Conservation (phyloP, 805 yeast genomes). For the Candida berthetii region DNA sequence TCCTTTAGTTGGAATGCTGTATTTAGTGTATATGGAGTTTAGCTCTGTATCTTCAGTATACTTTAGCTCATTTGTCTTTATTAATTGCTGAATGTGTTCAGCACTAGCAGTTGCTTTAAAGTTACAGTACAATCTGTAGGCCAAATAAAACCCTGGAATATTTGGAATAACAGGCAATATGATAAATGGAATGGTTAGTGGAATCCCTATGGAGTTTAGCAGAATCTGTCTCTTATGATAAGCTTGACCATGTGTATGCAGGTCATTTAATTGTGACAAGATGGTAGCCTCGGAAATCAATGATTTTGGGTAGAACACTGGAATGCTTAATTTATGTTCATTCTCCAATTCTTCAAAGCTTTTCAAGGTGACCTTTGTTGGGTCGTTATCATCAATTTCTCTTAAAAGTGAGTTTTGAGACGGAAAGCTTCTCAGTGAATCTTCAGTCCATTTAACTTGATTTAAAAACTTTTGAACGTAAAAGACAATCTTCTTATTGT, state of each 20-base stretch:
- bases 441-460: conserved; percentile 75
- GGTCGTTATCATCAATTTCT: conserved; percentile 9
- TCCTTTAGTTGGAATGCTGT: conserved; percentile 8
- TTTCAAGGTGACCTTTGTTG: conserved; percentile 13
- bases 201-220: conserved; percentile 53
- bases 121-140: conserved; percentile 81
- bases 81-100: conserved; percentile 52
- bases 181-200: conserved; percentile 75
- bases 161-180: conserved; percentile 85
- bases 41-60: conserved; percentile 25
- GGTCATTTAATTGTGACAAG: conserved; percentile 30
- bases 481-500: conserved; percentile 55
- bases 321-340: conserved; percentile 25
- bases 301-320: conserved; percentile 44
- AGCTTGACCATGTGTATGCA: conserved; percentile 37
- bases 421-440: conserved; percentile 71
- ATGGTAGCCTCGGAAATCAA: conserved; percentile 25
- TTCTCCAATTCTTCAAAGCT: conserved; percentile 14
- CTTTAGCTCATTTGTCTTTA: conserved; percentile 35
- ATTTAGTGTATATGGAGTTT: conserved; percentile 18
- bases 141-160: conserved; percentile 82
- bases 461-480: conserved; percentile 47
- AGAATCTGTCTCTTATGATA: conserved; percentile 53
- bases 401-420: conserved; percentile 49
- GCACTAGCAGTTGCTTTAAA: conserved; percentile 74